A percentile compares a stretch with the other conserved stretches of the same genome.
These are phyloP conservation scores for Fusarium transvaalense DNA, from an alignment of 2,329 filamentous ascomycete genomes.

Conservation along the genomic window DNA sequence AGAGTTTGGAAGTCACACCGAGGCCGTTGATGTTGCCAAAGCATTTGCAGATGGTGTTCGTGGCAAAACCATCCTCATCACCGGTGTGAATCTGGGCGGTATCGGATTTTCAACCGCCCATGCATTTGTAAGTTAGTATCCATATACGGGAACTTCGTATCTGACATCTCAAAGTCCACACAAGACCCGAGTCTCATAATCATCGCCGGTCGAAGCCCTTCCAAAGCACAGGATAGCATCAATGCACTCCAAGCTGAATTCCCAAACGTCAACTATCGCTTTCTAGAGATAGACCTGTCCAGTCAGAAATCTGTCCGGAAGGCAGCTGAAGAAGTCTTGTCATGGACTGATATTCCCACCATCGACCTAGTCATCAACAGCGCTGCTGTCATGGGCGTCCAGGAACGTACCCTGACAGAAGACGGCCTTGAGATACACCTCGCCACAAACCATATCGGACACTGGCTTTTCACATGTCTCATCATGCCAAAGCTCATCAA, in stretches of 20 bases:
- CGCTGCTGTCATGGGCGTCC: slow-evolving; percentile 1
- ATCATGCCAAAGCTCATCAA: slow-evolving; percentile 22
- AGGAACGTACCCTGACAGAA: background rate
- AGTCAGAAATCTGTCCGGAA: background rate
- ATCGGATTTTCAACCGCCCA: slow-evolving; percentile 12
- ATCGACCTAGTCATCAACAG: slow-evolving; percentile 6
- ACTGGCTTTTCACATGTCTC: slow-evolving; percentile 10
- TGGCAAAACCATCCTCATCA: slow-evolving; percentile 3
- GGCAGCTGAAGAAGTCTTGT: background rate
- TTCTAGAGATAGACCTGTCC: slow-evolving; percentile 5
- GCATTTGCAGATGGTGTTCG: background rate
- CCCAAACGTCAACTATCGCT: background rate
- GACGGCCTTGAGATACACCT: slow-evolving; percentile 20
- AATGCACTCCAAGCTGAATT: slow-evolving; percentile 1
- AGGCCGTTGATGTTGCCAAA: background rate
- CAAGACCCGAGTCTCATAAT: slow-evolving; percentile 1
- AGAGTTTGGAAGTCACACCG: background rate
- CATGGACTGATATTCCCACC: background rate
- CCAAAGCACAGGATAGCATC: background rate
- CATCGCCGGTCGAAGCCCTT: background rate
- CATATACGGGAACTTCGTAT: accelerated
- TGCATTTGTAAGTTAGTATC: background rate
- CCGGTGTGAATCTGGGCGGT: slow-evolving; percentile 1
- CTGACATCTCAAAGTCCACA: background rate
- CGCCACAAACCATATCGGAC: slow-evolving; percentile 14